Percentiles rank a stretch among this genome's conserved stretches.
phyloP scores from a whole-genome alignment of 2,329 filamentous ascomycete genomes.

The Exophiala phaeomuriformis region DNA sequence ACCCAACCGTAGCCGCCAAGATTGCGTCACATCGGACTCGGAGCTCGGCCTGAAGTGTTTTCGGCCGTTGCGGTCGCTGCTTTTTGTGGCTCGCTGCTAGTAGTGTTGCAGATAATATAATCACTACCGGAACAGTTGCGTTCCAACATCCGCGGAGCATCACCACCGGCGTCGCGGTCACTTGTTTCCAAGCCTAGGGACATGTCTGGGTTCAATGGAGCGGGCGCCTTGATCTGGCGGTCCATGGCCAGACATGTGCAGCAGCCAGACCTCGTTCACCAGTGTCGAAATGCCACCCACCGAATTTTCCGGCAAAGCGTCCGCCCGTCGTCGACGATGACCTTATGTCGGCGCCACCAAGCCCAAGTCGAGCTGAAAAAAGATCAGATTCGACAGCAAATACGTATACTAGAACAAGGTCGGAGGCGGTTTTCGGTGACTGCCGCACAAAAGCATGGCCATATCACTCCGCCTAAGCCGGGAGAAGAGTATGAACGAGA shows the following conservation, averaged over 20 bases:
- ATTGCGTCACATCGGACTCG: background rate
- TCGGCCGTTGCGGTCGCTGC: background rate
- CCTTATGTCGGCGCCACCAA: conserved; percentile 20
- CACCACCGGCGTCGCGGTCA: background rate
- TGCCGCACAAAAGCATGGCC: conserved; percentile 58
- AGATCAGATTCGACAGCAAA: conserved; percentile 20
- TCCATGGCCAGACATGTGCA: background rate
- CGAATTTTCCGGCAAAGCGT: conserved; percentile 6
- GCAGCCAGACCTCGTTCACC: background rate
- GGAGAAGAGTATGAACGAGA: conserved; percentile 71
- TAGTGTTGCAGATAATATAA: background rate
- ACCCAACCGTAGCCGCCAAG: background rate
- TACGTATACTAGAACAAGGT: conserved; percentile 27
- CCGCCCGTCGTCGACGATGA: conserved; percentile 1
- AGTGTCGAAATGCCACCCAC: background rate
- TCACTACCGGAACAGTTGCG: background rate
- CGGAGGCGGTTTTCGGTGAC: conserved; percentile 60
- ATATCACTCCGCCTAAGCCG: conserved; percentile 73
- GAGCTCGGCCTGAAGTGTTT: background rate
- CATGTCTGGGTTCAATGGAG: conserved; percentile 10
- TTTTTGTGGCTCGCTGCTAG: background rate
- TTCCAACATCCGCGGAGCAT: background rate
- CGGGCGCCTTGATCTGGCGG: conserved; percentile 2
- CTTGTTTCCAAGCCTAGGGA: background rate
- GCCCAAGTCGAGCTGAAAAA: conserved; percentile 18